Evolutionary conservation across 257 asterid species (phyloP).

Genomic region (Misopates orontium): DNA sequence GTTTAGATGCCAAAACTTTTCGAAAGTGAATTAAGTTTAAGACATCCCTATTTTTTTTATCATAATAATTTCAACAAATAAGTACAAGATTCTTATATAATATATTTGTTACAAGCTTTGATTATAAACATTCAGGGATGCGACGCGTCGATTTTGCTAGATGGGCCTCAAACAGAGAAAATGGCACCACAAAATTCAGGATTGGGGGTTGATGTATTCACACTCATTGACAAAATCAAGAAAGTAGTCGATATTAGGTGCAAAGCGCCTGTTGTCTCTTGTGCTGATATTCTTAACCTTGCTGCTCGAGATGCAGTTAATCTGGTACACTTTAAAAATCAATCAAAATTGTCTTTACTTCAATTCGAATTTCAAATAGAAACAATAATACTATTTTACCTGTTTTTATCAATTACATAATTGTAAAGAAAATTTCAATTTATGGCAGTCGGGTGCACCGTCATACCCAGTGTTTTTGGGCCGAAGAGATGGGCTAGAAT

Average conservation of each 20-base stretch:
- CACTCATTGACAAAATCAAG: slow-evolving; percentile 63
- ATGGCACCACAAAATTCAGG: slow-evolving; percentile 35
- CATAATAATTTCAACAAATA: too few species aligned
- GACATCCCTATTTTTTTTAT: too few species aligned
- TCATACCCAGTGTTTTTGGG: slow-evolving; percentile 79
- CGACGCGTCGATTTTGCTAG: slow-evolving; percentile 69
- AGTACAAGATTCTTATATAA: too few species aligned
- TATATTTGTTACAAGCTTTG: too few species aligned
- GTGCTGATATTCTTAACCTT: slow-evolving; percentile 70
- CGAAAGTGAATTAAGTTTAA: too few species aligned
- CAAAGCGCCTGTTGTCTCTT: slow-evolving; percentile 50
- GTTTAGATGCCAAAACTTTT: too few species aligned
- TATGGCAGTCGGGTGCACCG: slow-evolving; percentile 69
- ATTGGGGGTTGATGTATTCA: slow-evolving; percentile 37
- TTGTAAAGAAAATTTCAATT: too few species aligned
- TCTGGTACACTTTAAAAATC: slow-evolving; percentile 29
- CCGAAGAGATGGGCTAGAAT: slow-evolving; percentile 68
- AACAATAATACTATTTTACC: too few species aligned
- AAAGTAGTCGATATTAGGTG: slow-evolving; percentile 53
- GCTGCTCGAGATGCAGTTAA: slow-evolving; percentile 61
- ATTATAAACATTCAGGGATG: slow-evolving; percentile 48
- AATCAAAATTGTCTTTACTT: too few species aligned
- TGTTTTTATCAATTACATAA: too few species aligned
- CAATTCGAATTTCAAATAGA: too few species aligned
- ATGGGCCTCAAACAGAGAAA: slow-evolving; percentile 54